phyloP scores from a whole-genome alignment of 208 protist genomes.

The Wallacemonas sp. region DNA sequence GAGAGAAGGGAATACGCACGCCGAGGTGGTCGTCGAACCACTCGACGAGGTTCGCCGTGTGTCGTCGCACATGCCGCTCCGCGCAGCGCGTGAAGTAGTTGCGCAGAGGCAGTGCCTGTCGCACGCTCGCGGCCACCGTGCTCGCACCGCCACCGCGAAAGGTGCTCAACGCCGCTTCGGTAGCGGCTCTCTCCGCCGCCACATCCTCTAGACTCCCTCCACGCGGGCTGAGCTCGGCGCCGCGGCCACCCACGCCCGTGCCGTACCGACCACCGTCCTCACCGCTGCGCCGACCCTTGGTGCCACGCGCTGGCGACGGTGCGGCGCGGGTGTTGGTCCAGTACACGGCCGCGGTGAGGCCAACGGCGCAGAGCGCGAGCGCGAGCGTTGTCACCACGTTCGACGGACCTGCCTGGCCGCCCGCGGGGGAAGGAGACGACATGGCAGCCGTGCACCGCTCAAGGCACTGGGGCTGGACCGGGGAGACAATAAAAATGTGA shows the following conservation, averaged over 20 bases:
- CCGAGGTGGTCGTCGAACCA: slow-evolving; percentile 80
- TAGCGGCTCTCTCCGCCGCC: neutral
- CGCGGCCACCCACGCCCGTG: neutral
- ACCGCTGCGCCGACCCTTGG: neutral
- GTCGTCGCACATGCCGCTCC: slow-evolving; percentile 61
- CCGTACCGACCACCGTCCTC: neutral
- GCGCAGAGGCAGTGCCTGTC: slow-evolving; percentile 20
- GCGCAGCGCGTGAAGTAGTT: slow-evolving; percentile 66
- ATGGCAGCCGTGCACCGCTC: neutral
- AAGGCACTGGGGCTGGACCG: no score
- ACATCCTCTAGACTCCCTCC: neutral
- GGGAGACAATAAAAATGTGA: no score
- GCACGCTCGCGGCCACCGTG: neutral
- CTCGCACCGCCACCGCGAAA: slow-evolving; percentile 5
- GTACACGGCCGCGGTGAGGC: slow-evolving; percentile 35
- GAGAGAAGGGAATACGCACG: slow-evolving; percentile 66
- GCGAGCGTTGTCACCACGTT: slow-evolving; percentile 25
- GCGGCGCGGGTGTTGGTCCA: slow-evolving; percentile 27
- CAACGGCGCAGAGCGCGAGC: slow-evolving; percentile 28
- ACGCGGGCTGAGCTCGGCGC: neutral
- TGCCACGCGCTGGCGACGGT: neutral
- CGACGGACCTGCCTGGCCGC: neutral
- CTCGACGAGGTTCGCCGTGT: slow-evolving; percentile 63
- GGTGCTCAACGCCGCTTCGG: neutral
- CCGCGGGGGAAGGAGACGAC: neutral